A percentile compares a stretch with the other conserved stretches of the same genome.
Conservation (phyloP, 139 green algal genomes). For the Chlorella sp. region DNA sequence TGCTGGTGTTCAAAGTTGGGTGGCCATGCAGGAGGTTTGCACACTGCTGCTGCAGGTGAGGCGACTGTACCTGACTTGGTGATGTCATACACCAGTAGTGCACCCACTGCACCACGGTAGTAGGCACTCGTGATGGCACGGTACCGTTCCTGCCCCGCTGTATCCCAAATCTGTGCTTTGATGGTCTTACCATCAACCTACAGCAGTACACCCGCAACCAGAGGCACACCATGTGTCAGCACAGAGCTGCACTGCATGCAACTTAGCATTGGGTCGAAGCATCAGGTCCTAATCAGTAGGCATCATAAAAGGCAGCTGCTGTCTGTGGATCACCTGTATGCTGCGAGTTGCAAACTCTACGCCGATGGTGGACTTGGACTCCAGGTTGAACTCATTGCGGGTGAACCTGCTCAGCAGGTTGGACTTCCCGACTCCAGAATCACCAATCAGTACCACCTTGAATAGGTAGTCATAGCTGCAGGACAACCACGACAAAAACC, state of each 20-base stretch:
- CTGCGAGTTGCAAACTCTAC: conserved; percentile 98
- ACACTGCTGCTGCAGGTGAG: too few species aligned
- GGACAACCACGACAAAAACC: not conserved
- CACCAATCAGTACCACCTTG: conserved; percentile 99
- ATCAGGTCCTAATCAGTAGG: too few species aligned
- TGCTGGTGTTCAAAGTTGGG: too few species aligned
- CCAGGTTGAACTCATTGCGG: conserved; percentile 97
- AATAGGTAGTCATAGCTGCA: conserved; percentile 99
- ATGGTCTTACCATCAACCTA: conserved; percentile 98
- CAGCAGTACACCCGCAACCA: not conserved
- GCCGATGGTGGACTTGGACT: conserved; percentile 98
- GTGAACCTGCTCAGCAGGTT: conserved; percentile 98
- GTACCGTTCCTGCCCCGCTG: conserved; percentile 94
- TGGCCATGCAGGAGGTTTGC: too few species aligned
- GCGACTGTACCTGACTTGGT: conserved; percentile 89
- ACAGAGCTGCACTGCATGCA: not conserved
- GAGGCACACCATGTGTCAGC: not conserved
- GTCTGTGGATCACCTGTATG: conserved; percentile 95
- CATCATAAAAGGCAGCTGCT: too few species aligned
- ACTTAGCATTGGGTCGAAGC: too few species aligned
- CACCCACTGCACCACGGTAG: conserved; percentile 95
- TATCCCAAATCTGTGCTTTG: conserved; percentile 99
- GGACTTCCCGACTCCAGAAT: conserved; percentile 97
- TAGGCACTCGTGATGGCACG: conserved; percentile 97
- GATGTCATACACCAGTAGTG: conserved; percentile 98